Evolutionary conservation across 1,284 basidiomycete genomes (phyloP).

Genomic region (Chalciporus sp.): DNA sequence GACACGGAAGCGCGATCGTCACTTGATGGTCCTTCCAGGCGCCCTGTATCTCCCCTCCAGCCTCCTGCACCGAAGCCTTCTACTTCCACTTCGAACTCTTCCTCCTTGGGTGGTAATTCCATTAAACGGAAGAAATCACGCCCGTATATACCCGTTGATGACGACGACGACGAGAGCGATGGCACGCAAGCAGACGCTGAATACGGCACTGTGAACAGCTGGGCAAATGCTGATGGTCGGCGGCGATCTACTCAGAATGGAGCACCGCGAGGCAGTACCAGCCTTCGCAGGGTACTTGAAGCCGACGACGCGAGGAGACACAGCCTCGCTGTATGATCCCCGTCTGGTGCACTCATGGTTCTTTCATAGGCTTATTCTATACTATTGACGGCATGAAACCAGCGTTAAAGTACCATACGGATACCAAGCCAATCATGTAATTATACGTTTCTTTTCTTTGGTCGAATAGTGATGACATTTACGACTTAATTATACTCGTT

Average conservation of each 20-base stretch:
- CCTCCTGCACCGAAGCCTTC: constrained; percentile 24
- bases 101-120: constrained; percentile 30
- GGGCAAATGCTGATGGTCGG: constrained; percentile 62
- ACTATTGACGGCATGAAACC: constrained; percentile 32
- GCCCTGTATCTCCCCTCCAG: constrained; percentile 28
- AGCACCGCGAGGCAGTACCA: constrained; percentile 24
- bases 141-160: constrained; percentile 44
- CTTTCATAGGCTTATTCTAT: constrained; percentile 38
- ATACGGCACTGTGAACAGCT: constrained; percentile 44
- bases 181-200: constrained; percentile 69
- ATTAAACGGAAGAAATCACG: constrained; percentile 56
- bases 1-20: constrained; percentile 33
- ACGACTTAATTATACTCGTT: constrained; percentile 29
- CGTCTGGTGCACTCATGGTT: constrained; percentile 4
- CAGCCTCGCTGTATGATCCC: constrained; percentile 32
- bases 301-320: constrained; percentile 36
- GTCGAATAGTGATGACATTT: constrained; percentile 25
- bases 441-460: constrained; percentile 22
- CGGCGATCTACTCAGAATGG: constrained; percentile 43
- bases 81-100: constrained; percentile 35
- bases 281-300: constrained; percentile 33
- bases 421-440: constrained; percentile 31
- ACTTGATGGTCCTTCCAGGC: constrained; percentile 19
- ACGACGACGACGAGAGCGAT: constrained; percentile 60
- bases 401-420: constrained; percentile 20